Percentiles rank a stretch among this genome's conserved stretches.
Conservation (phyloP, 192 early-diverging fungal species). For the Coemansia sp. region DNA sequence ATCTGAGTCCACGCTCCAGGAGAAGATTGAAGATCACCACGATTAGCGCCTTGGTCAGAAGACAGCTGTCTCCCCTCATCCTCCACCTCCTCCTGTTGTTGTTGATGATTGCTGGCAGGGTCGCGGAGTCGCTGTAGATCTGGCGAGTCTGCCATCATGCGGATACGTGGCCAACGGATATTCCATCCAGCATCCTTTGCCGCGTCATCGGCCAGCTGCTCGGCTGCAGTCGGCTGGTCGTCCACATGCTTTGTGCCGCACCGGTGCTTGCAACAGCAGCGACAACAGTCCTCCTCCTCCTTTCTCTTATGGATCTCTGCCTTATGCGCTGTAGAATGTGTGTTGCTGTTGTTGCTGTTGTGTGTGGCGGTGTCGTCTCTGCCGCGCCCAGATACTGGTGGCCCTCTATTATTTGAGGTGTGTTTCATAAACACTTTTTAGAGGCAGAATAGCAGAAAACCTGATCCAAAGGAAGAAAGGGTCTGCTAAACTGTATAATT, state of each 20-base stretch:
- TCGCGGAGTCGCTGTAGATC: conserved; percentile 18
- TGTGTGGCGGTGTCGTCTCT: conserved; percentile 1
- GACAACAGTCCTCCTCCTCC: conserved; percentile 21
- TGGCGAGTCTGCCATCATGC: conserved; percentile 53
- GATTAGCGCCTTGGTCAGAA: background rate
- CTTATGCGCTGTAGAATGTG: background rate
- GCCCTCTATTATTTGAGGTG: background rate
- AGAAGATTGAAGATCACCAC: background rate
- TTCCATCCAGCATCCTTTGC: conserved; percentile 47
- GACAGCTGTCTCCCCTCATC: background rate
- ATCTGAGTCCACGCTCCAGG: conserved; percentile 37
- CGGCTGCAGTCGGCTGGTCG: conserved; percentile 7
- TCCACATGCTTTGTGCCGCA: background rate
- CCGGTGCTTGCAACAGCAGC: conserved; percentile 3
- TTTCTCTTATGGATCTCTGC: background rate
- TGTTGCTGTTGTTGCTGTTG: background rate
- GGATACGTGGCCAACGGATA: conserved; percentile 45
- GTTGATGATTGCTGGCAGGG: background rate
- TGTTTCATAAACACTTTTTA: background rate
- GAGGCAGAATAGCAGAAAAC: no score
- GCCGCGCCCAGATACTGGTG: background rate
- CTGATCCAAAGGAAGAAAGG: no score
- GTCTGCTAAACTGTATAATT: background rate
- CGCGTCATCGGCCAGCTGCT: conserved; percentile 36
- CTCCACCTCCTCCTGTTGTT: background rate